phyloP scores from a whole-genome alignment of 345 rosid genomes.

The Corchorus capsularis region DNA sequence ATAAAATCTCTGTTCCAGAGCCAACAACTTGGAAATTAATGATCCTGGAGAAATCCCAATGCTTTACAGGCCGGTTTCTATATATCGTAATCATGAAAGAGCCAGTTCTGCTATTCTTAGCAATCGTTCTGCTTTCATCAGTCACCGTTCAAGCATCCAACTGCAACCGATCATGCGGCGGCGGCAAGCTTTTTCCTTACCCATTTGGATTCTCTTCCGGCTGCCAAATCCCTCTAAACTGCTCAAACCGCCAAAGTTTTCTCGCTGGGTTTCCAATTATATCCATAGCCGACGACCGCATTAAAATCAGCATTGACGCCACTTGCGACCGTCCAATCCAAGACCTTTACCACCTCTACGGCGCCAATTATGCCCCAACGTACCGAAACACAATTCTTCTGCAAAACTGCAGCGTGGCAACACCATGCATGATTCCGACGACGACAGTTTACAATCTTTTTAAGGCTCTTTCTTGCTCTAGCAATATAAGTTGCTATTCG shows the following conservation, averaged over 20 bases:
- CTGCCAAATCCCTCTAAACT: constrained; percentile 53
- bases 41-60: too few relatives aligned
- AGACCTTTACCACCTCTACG: constrained; percentile 41
- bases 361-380: constrained; percentile 44
- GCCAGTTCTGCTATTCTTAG: constrained; percentile 12
- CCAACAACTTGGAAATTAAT: too few relatives aligned
- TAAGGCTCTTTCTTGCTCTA: constrained; percentile 20
- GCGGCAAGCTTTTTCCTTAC: constrained; percentile 22
- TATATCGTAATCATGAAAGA: constrained; percentile 5
- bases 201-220: constrained; percentile 71
- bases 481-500: constrained; percentile 39
- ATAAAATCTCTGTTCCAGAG: too few relatives aligned
- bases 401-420: constrained; percentile 32
- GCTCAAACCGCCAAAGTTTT: constrained; percentile 30
- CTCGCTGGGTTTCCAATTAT: constrained; percentile 27
- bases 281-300: constrained; percentile 8
- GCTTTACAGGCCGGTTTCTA: constrained; percentile 5
- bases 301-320: constrained; percentile 44
- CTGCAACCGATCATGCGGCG: constrained; percentile 48
- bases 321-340: constrained; percentile 48
- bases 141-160: constrained; percentile 17
- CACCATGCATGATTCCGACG: constrained; percentile 36
- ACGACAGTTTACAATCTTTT: constrained; percentile 39
- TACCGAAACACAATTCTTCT: constrained; percentile 46
- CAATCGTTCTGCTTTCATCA: constrained; percentile 1